These are phyloP conservation scores for Apophysomyces elegans DNA, from an alignment of 371 early-diverging fungal genomes.

Conservation along the genomic window DNA sequence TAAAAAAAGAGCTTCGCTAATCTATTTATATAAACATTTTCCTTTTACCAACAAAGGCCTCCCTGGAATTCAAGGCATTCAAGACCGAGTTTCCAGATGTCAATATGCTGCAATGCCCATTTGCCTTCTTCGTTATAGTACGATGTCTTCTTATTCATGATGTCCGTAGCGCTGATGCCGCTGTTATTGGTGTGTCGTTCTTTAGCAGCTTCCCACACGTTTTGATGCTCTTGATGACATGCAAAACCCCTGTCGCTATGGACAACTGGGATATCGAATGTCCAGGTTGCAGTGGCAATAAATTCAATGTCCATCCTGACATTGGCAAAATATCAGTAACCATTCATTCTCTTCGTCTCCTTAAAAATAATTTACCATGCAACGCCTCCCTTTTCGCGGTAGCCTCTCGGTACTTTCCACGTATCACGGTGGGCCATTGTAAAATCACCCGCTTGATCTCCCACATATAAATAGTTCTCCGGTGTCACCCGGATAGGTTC, in stretches of 20 bases:
- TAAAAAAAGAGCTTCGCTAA: background rate
- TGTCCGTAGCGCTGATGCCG: slow-evolving; percentile 29
- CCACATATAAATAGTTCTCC: slow-evolving; percentile 32
- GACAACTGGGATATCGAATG: slow-evolving; percentile 37
- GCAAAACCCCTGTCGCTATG: slow-evolving; percentile 39
- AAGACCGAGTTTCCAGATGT: slow-evolving; percentile 47
- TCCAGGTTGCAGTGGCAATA: slow-evolving; percentile 43
- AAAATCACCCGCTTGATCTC: slow-evolving; percentile 52
- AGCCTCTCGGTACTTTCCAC: slow-evolving; percentile 43
- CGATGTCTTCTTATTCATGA: slow-evolving; percentile 26
- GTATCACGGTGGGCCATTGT: slow-evolving; percentile 53
- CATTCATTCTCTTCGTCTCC: background rate
- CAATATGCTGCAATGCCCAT: slow-evolving; percentile 43
- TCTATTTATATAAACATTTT: background rate
- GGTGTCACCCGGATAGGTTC: slow-evolving; percentile 26
- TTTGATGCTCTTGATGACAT: slow-evolving; percentile 49
- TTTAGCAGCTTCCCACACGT: slow-evolving; percentile 42
- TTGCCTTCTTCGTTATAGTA: slow-evolving; percentile 39
- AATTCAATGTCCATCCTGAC: slow-evolving; percentile 50
- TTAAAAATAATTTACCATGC: slow-evolving; percentile 36
- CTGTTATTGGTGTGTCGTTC: slow-evolving; percentile 35
- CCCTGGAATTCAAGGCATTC: slow-evolving; percentile 44
- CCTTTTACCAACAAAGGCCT: slow-evolving; percentile 35
- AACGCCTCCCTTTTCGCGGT: slow-evolving; percentile 47
- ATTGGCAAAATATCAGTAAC: background rate